Base-by-base conservation (phyloP, 192 early-diverging fungal genomes). In the Podila horticola region DNA sequence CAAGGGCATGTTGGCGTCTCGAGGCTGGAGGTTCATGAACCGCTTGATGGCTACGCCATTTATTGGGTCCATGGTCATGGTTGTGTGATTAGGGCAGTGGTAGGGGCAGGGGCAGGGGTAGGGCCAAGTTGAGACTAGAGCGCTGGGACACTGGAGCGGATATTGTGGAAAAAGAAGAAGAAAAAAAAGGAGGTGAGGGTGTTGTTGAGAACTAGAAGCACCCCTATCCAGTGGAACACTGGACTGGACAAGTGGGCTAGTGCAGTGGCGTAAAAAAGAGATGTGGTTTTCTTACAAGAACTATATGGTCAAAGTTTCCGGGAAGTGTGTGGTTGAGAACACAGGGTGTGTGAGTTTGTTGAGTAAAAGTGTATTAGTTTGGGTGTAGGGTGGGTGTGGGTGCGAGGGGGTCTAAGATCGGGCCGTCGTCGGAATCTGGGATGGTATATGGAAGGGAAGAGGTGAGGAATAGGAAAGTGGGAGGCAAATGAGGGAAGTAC, bases 21-120 rank as follows among this genome's bases (percentile, higher is more conserved):
- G 71, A 24, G 77, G 77, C 38, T 81, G 77, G 12, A 81, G 70
- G 57, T 64, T 73, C 26, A 61, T 28, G 59, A 31, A 61, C 26
- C 24, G 52, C n/a, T 26, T 55, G 19, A 55, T 26, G 24, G 22
- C 24, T 4, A 55, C 52, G n/a, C 52, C 52, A 17, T 55, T 55
- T n/a, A 24, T 55, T 24, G 52, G n/a, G 24, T 55, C 52, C 52
- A 55, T 24, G n/a, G 52, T 55, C 52, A 55, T 55, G 52, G 1
- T 30, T 36, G 30, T 60, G 30, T 17, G 17, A 28, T 8, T 19
- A 19, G 41, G 41, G 41, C 15, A 45, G 11, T 10, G 38, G 6
- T 41, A 41, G 38, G 38, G 33, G 33, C 33, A 34, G 33, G 31
- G 31, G 33, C 33, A 34, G 33, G 33, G 33, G 33, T 7, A 36